A percentile compares a stretch with the other conserved stretches of the same genome.
phyloP scores from a whole-genome alignment of 2,329 filamentous ascomycete species.

The Colletotrichum orbiculare region DNA sequence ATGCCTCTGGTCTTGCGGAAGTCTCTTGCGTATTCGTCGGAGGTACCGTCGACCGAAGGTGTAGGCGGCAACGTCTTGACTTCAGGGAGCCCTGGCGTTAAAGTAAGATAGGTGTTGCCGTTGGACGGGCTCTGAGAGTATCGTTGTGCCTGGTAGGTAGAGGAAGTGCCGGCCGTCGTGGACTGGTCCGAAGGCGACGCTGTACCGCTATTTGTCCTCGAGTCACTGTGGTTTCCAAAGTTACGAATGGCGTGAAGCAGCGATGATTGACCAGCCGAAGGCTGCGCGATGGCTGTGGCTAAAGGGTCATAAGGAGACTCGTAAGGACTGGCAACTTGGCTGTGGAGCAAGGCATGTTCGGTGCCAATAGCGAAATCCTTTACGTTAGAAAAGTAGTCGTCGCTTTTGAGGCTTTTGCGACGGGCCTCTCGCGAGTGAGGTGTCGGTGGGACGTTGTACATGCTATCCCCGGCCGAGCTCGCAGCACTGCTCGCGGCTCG shows the following conservation, averaged over 20 bases:
- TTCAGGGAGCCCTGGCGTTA: constrained; percentile 46
- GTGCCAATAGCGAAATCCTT: constrained; percentile 52
- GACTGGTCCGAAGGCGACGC: constrained; percentile 34
- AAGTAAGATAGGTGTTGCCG: constrained; percentile 55
- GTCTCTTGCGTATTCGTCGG: constrained; percentile 56
- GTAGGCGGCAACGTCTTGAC: constrained; percentile 45
- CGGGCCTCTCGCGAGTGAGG: constrained; percentile 63
- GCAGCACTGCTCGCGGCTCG: constrained; percentile 72
- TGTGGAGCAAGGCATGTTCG: constrained; percentile 79
- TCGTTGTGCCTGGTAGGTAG: constrained; percentile 45
- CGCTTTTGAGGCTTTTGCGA: constrained; percentile 63
- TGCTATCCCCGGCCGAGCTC: constrained; percentile 70
- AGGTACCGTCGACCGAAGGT: constrained; percentile 48
- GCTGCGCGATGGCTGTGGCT: constrained; percentile 45
- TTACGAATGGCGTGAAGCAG: constrained; percentile 17
- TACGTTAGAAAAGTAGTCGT: constrained; percentile 64
- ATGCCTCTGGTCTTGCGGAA: constrained; percentile 55
- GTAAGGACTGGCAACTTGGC: constrained; percentile 77
- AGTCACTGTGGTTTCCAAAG: constrained; percentile 6
- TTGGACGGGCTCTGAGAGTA: constrained; percentile 59
- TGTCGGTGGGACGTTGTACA: constrained; percentile 59
- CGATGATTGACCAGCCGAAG: constrained; percentile 8
- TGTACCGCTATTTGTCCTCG: constrained; percentile 24
- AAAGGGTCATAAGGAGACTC: constrained; percentile 55
- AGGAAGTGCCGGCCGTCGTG: constrained; percentile 32